Evolutionary conservation across 78 protist genomes (phyloP).

Genomic region (Polysphondylium violaceum): DNA sequence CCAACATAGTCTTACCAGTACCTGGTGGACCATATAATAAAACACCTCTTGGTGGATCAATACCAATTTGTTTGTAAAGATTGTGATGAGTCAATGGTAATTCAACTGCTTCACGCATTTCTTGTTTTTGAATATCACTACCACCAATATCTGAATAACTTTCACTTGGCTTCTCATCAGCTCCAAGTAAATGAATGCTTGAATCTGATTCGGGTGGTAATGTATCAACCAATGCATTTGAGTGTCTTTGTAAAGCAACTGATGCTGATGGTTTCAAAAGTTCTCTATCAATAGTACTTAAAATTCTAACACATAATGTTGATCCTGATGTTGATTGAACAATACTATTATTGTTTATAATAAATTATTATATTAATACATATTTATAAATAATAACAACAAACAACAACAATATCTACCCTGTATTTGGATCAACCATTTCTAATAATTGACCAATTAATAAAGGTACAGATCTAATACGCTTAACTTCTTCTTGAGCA

Average conservation of each 20-base stretch:
- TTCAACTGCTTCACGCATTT: slow-evolving; percentile 99
- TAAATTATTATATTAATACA: neutral
- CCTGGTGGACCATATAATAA: slow-evolving; percentile 99
- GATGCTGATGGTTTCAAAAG: slow-evolving; percentile 98
- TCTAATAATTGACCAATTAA: slow-evolving; percentile 99
- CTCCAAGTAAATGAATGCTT: slow-evolving; percentile 92
- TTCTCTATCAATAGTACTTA: slow-evolving; percentile 99
- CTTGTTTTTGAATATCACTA: slow-evolving; percentile 99
- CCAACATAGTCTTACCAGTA: slow-evolving; percentile 96
- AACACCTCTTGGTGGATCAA: slow-evolving; percentile 99
- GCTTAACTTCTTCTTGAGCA: slow-evolving; percentile 99
- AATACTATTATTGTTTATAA: slow-evolving; percentile 80
- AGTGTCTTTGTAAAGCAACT: slow-evolving; percentile 96
- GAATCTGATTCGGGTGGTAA: slow-evolving; percentile 99
- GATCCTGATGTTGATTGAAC: slow-evolving; percentile 96
- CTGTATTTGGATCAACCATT: slow-evolving; percentile 96
- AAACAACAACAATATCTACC: slow-evolving; percentile 5
- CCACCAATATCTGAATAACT: slow-evolving; percentile 98
- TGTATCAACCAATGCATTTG: slow-evolving; percentile 97
- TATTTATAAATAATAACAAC: neutral
- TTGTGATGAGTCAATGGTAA: slow-evolving; percentile 98
- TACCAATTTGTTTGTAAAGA: slow-evolving; percentile 97
- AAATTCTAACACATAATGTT: slow-evolving; percentile 96
- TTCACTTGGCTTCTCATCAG: slow-evolving; percentile 88
- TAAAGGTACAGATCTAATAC: slow-evolving; percentile 99